Percentiles rank a stretch among this genome's conserved stretches.
phyloP scores from a whole-genome alignment of 2,329 filamentous ascomycete species.

The Dothidotthia symphoricarpi region DNA sequence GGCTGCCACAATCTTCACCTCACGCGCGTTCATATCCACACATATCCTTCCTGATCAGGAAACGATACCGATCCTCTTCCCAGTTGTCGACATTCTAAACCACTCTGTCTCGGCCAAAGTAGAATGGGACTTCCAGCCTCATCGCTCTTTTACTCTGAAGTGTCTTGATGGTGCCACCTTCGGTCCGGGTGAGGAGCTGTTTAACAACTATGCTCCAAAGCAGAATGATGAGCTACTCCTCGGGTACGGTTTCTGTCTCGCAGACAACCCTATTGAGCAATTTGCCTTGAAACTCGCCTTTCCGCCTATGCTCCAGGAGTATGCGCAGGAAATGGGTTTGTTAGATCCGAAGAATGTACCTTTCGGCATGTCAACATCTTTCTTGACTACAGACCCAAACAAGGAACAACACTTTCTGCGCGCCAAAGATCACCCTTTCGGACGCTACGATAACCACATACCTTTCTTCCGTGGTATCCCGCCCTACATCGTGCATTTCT shows the following conservation, averaged over 20 bases:
- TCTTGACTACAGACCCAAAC: slow-evolving; percentile 20
- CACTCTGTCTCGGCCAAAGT: slow-evolving; percentile 49
- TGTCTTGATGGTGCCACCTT: slow-evolving; percentile 38
- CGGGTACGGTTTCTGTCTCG: slow-evolving; percentile 54
- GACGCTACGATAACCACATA: slow-evolving; percentile 32
- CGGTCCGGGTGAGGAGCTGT: slow-evolving; percentile 44
- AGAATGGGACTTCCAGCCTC: slow-evolving; percentile 44
- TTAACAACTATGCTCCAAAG: slow-evolving; percentile 56
- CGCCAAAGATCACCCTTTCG: slow-evolving; percentile 29
- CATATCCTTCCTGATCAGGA: slow-evolving; percentile 29
- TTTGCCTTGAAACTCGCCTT: slow-evolving; percentile 46
- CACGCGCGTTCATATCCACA: slow-evolving; percentile 51
- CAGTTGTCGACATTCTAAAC: slow-evolving; percentile 51
- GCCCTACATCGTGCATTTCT: slow-evolving; percentile 33
- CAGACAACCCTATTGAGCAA: slow-evolving; percentile 49
- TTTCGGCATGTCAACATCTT: slow-evolving; percentile 27
- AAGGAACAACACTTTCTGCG: slow-evolving; percentile 39
- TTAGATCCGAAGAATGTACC: slow-evolving; percentile 20
- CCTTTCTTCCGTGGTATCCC: slow-evolving; percentile 37
- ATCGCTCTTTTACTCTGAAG: slow-evolving; percentile 41
- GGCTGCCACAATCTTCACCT: slow-evolving; percentile 54
- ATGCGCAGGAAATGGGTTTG: slow-evolving; percentile 17
- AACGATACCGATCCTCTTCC: slow-evolving; percentile 47
- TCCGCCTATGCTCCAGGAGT: slow-evolving; percentile 33
- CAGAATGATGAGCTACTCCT: slow-evolving; percentile 54